Evolutionary conservation across 1,284 basidiomycete species (phyloP).

Genomic region (Rhodotorula sp.): DNA sequence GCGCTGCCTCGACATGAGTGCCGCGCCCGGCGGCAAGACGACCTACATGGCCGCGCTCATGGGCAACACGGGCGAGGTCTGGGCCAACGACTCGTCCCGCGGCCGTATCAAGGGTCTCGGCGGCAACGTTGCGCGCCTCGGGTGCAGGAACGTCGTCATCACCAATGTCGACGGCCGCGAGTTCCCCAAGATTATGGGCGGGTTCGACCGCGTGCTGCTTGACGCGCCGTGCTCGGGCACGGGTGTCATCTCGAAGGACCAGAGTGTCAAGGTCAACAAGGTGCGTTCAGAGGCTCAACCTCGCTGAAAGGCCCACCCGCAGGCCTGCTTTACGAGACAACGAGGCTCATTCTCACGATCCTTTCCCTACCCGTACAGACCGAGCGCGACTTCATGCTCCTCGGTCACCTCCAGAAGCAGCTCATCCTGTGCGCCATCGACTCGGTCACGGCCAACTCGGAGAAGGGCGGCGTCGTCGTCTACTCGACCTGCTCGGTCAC

Average conservation of each 20-base stretch:
- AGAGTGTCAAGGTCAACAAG: constrained; percentile 98
- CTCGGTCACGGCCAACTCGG: constrained; percentile 70
- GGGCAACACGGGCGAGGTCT: constrained; percentile 97
- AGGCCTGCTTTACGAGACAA: too few species aligned
- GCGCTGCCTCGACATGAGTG: constrained; percentile 97
- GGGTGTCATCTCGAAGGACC: constrained; percentile 97
- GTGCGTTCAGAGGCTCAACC: constrained; percentile 54
- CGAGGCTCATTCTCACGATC: background rate
- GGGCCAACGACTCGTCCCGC: constrained; percentile 97
- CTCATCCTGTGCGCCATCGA: constrained; percentile 98
- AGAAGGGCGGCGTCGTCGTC: constrained; percentile 90
- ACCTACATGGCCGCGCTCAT: constrained; percentile 94
- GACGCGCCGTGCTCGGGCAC: constrained; percentile 99
- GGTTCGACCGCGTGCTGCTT: constrained; percentile 92
- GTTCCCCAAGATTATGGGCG: constrained; percentile 99
- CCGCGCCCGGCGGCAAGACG: constrained; percentile 96
- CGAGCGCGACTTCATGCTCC: constrained; percentile 88
- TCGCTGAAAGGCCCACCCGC: too few species aligned
- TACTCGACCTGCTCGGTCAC: constrained; percentile 99
- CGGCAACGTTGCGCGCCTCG: constrained; percentile 93
- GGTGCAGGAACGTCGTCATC: constrained; percentile 97
- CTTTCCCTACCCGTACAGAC: constrained; percentile 59
- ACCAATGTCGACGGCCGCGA: constrained; percentile 97
- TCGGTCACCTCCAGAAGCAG: constrained; percentile 97
- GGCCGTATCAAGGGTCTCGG: constrained; percentile 91